Evolutionary conservation across 2,329 filamentous ascomycete genomes (phyloP), one percentile per base, ranked within the genome.

Genomic region (Xylariales sp.): DNA sequence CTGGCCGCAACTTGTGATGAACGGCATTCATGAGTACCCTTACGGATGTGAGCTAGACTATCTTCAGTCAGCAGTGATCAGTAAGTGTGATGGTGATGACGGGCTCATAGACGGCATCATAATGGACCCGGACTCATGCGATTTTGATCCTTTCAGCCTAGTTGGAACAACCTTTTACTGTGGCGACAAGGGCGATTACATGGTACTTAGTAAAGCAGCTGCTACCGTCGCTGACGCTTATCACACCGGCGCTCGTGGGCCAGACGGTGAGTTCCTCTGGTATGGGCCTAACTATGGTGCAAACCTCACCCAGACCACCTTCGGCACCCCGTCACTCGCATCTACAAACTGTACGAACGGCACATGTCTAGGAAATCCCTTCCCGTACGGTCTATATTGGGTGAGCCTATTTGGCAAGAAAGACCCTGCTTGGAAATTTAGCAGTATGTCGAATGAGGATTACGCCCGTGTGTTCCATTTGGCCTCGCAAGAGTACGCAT

Each of bases 91-190:
- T 69, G 69, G 62, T 1, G 75, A 79, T 63, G 81, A 83, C 67
- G 80, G 81, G 5, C 67, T 82, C 2, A 64, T 73, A 1, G 82
- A 84, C 66, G 77, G 73, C 8, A 79, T 84, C 60, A 77, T 84
- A 18, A 75, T 75, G 5, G 76, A 81, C 52, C 77, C 81, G 0
- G 69, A 73, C 18, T 68, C 70, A 14, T 84, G 81, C 71, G 41
- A 48, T 0, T 76, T 75, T 49, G 60, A 75, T 48, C 67, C 69
- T 0, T 71, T 67, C 36, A 16, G 30, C 0, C 1, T 67, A 0
- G 67, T 72, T 4, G 53, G 53, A 14, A 14, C 36, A 14, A 6
- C 9, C 2, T 43, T 56, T 5, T 30, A 56, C 10, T 56, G 53
- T 23, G 3, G 1, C 5, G 53, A 56, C 5, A 41, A 18, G 0